Conservation (phyloP, 306 rosid genomes). For the Leucaena leucocephala region DNA sequence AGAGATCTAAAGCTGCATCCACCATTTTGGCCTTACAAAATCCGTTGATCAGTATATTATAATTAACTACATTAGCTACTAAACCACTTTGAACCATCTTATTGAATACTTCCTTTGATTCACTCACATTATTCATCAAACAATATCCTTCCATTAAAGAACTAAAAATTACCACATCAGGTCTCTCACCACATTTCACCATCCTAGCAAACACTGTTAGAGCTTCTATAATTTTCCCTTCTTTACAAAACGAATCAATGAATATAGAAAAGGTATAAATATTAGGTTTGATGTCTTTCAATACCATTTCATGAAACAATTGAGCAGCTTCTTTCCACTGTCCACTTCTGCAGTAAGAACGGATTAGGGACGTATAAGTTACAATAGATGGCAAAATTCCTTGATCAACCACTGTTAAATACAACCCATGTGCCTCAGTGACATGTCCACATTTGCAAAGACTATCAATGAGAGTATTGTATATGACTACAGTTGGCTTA, state of each 20-base stretch:
- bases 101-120: too few species aligned
- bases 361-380: neutral
- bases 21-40: neutral
- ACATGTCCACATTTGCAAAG: neutral
- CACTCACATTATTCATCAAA: too few species aligned
- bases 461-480: neutral
- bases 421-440: neutral
- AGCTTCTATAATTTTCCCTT: neutral
- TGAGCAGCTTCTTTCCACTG: neutral
- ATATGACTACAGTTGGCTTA: neutral
- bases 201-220: neutral
- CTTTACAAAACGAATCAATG: neutral
- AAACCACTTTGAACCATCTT: too few species aligned
- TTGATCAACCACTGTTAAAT: neutral
- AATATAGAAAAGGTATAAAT: neutral
- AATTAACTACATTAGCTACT: neutral
- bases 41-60: neutral
- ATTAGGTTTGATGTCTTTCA: neutral
- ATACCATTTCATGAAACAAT: neutral
- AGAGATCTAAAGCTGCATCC: neutral
- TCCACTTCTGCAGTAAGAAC: neutral
- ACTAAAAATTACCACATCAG: neutral
- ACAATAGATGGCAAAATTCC: neutral
- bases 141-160: too few species aligned
- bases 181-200: neutral